phyloP scores from a whole-genome alignment of 1,284 basidiomycete genomes.

The Mycosarcoma mackinlayi region DNA sequence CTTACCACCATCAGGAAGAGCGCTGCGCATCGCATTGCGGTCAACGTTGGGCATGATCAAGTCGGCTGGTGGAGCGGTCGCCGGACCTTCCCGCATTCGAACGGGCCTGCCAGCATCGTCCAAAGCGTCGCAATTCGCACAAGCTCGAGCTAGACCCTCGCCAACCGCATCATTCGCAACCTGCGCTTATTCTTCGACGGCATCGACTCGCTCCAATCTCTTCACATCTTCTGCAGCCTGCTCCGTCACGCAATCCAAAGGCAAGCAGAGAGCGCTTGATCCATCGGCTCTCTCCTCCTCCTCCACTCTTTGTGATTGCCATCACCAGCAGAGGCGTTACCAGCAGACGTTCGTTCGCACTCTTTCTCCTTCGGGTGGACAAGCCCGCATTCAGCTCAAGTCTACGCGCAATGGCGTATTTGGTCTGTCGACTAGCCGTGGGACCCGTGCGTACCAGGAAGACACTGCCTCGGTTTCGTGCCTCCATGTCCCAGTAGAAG shows the following conservation, averaged over 20 bases:
- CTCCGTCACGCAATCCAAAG: slow-evolving; percentile 7
- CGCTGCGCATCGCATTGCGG: background rate
- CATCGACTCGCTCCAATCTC: no score
- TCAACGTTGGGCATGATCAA: slow-evolving; percentile 23
- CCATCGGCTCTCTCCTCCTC: background rate
- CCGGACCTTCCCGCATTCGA: slow-evolving; percentile 42
- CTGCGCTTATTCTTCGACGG: background rate
- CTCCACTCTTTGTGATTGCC: slow-evolving; percentile 6
- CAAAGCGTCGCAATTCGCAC: background rate
- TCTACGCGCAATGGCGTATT: slow-evolving; percentile 47
- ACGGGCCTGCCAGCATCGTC: slow-evolving; percentile 1
- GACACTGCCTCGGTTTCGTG: slow-evolving; percentile 63
- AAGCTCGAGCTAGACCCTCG: background rate
- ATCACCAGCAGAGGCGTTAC: slow-evolving; percentile 13
- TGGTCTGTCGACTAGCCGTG: slow-evolving; percentile 54
- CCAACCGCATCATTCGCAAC: slow-evolving; percentile 3
- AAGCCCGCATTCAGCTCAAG: slow-evolving; percentile 45
- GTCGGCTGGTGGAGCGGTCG: slow-evolving; percentile 31
- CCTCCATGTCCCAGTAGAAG: slow-evolving; percentile 51
- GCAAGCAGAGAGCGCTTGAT: slow-evolving; percentile 27
- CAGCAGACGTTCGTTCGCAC: slow-evolving; percentile 48
- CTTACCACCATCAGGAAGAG: background rate
- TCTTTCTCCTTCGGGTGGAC: slow-evolving; percentile 30
- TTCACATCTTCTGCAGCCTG: background rate
- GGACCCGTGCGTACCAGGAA: slow-evolving; percentile 61